Evolutionary conservation across 495 filamentous ascomycete genomes (phyloP).

Genomic region (Cercophora scortea): DNA sequence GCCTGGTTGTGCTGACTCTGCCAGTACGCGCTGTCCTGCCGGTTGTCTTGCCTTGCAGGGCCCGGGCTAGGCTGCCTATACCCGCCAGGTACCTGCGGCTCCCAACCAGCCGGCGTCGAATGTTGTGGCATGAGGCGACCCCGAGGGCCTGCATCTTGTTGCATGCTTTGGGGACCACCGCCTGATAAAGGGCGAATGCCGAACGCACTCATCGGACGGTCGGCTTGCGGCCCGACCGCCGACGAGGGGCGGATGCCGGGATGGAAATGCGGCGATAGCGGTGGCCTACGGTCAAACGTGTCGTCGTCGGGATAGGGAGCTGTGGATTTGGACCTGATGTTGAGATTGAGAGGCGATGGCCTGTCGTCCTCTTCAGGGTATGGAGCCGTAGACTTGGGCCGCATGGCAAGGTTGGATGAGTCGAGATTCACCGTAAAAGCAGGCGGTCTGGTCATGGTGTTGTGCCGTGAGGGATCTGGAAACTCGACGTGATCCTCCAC

Average conservation of each 20-base stretch:
- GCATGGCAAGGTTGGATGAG: slow-evolving; percentile 24
- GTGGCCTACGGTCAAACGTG: slow-evolving; percentile 17
- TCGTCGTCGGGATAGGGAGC: slow-evolving; percentile 51
- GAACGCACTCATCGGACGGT: slow-evolving; percentile 60
- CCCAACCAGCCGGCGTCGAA: slow-evolving; percentile 30
- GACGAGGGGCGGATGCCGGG: slow-evolving; percentile 26
- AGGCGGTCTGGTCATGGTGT: slow-evolving; percentile 38
- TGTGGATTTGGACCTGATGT: slow-evolving; percentile 25
- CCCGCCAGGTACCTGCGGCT: slow-evolving; percentile 30
- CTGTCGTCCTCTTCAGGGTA: slow-evolving; percentile 58
- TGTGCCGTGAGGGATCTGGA: slow-evolving; percentile 53
- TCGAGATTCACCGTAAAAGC: slow-evolving; percentile 37
- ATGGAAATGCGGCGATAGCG: slow-evolving; percentile 26
- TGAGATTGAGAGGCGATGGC: slow-evolving; percentile 33
- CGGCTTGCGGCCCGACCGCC: slow-evolving; percentile 34
- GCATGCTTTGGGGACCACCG: slow-evolving; percentile 8
- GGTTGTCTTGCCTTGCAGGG: slow-evolving; percentile 13
- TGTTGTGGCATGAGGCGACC: slow-evolving; percentile 20
- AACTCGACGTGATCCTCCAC: slow-evolving; percentile 48
- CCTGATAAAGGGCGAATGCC: slow-evolving; percentile 45
- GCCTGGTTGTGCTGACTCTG: slow-evolving; percentile 1
- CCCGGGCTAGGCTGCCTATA: slow-evolving; percentile 36
- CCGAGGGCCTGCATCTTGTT: slow-evolving; percentile 6
- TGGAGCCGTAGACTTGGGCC: slow-evolving; percentile 49
- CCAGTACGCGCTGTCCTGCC: slow-evolving; percentile 4